phyloP scores from a whole-genome alignment of 495 filamentous ascomycete genomes.

The Daldinia caldariorum region DNA sequence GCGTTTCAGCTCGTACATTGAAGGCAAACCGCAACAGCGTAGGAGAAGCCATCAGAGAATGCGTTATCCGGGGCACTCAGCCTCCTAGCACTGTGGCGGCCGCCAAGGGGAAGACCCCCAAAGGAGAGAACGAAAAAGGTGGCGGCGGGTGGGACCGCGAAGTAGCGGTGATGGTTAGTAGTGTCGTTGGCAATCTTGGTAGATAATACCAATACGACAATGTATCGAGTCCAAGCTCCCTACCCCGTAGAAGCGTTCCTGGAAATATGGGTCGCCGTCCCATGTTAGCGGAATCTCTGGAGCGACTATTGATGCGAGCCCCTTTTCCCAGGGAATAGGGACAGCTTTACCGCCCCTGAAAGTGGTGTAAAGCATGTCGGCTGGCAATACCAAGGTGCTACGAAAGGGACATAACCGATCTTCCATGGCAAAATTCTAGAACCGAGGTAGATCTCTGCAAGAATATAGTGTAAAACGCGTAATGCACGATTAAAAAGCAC shows the following conservation, averaged over 20 bases:
- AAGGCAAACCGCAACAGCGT: conserved; percentile 78
- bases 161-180: conserved; percentile 92
- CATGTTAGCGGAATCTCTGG: neutral
- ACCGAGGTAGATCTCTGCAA: neutral
- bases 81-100: conserved; percentile 57
- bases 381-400: neutral
- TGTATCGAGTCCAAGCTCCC: neutral
- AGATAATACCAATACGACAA: conserved; percentile 43
- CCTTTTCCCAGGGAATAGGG: neutral
- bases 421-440: neutral
- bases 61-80: conserved; percentile 79
- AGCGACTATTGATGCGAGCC: neutral
- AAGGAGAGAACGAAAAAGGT: conserved; percentile 52
- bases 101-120: conserved; percentile 52
- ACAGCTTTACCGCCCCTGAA: neutral
- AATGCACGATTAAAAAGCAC: conserved; percentile 1
- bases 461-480: neutral
- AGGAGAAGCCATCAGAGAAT: conserved; percentile 79
- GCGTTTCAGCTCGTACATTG: conserved; percentile 82
- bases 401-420: neutral
- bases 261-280: neutral
- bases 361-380: neutral
- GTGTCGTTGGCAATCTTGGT: conserved; percentile 63
- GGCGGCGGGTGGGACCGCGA: conserved; percentile 82
- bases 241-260: neutral